Evolutionary conservation across 2,329 filamentous ascomycete genomes (phyloP).

Genomic region (Hypoxylon sp.): DNA sequence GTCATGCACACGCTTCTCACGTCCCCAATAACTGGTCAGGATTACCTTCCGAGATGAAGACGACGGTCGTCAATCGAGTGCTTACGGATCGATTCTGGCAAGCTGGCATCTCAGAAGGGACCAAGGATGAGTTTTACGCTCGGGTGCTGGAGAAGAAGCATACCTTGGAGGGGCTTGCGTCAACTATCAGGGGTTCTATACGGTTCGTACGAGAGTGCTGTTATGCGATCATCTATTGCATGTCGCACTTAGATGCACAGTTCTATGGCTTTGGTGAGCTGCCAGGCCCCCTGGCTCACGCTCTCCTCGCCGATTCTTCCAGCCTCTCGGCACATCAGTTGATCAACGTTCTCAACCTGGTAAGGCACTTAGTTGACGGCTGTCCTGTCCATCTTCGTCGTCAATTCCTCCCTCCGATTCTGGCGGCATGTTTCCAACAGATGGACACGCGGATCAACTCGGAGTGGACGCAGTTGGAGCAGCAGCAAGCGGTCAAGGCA

Average conservation of each 20-base stretch:
- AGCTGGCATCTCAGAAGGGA: conserved; percentile 93
- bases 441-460: conserved; percentile 86
- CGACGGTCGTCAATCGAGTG: conserved; percentile 78
- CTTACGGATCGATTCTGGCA: conserved; percentile 98
- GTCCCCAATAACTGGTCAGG: conserved; percentile 84
- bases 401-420: conserved; percentile 84
- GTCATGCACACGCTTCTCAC: conserved; percentile 90
- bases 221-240: conserved; percentile 92
- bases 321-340: conserved; percentile 91
- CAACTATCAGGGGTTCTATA: conserved; percentile 87
- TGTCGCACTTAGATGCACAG: conserved; percentile 84
- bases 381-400: conserved; percentile 81
- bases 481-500: conserved; percentile 66
- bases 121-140: conserved; percentile 95
- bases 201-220: conserved; percentile 90
- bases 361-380: conserved; percentile 88
- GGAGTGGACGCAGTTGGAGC: conserved; percentile 84
- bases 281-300: conserved; percentile 80
- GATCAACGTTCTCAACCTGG: conserved; percentile 89
- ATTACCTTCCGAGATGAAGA: conserved; percentile 76
- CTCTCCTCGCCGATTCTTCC: conserved; percentile 82
- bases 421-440: conserved; percentile 82
- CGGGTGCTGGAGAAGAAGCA: conserved; percentile 87
- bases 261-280: conserved; percentile 93
- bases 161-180: conserved; percentile 92